These are phyloP conservation scores for Tephrocybe sp. DNA, from an alignment of 768 basidiomycete species.

Conservation along the genomic window DNA sequence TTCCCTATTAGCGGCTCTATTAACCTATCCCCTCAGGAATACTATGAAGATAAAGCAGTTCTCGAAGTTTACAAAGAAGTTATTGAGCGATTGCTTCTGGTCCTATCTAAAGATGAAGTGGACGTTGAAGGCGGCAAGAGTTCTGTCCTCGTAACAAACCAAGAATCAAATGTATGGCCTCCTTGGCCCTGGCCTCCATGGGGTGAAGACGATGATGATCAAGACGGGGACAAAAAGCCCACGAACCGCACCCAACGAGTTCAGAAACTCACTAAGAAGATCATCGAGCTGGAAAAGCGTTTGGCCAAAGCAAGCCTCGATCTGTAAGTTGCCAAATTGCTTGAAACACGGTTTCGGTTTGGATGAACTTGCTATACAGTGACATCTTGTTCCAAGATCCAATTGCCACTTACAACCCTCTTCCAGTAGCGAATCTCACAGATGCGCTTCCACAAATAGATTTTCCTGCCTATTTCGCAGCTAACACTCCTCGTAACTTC, in stretches of 20 bases:
- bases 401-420: conserved; percentile 85
- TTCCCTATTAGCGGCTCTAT: background rate
- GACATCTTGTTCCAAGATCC: conserved; percentile 78
- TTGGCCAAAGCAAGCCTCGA: conserved; percentile 81
- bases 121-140: conserved; percentile 12
- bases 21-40: conserved; percentile 53
- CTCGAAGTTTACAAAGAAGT: conserved; percentile 69
- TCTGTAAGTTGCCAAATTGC: conserved; percentile 45
- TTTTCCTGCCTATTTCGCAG: conserved; percentile 82
- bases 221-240: conserved; percentile 43
- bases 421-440: conserved; percentile 65
- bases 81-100: conserved; percentile 61
- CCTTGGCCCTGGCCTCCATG: conserved; percentile 88
- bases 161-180: conserved; percentile 58
- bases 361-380: conserved; percentile 32
- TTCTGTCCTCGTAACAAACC: conserved; percentile 29
- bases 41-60: conserved; percentile 77
- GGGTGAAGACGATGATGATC: conserved; percentile 57
- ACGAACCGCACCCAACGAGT: conserved; percentile 53
- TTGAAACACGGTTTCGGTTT: background rate
- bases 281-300: conserved; percentile 75
- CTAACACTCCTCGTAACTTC: conserved; percentile 76
- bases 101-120: conserved; percentile 53
- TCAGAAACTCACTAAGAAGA: conserved; percentile 61
- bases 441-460: conserved; percentile 70